phyloP scores from a whole-genome alignment of 345 rosid species.

The Syzygium aqueum region DNA sequence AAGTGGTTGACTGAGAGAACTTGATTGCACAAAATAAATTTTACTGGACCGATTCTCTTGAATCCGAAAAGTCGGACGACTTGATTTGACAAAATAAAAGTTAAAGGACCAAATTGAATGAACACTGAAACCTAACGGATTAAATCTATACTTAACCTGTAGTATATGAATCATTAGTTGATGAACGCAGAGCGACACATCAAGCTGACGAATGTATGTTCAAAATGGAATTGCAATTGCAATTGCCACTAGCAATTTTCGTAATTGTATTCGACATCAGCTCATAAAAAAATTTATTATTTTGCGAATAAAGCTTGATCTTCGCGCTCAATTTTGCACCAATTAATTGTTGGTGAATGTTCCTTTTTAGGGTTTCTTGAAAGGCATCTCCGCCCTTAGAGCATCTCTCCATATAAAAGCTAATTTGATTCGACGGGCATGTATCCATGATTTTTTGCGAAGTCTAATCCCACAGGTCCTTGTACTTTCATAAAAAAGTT shows the following conservation, averaged over 20 bases:
- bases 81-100: background rate
- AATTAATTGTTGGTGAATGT: background rate
- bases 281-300: too few species aligned
- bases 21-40: background rate
- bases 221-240: too few species aligned
- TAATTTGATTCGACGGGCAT: background rate
- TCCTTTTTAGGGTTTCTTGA: background rate
- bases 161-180: background rate
- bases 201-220: too few species aligned
- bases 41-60: rapidly evolving
- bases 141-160: rapidly evolving
- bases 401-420: background rate
- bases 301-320: background rate
- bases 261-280: too few species aligned
- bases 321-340: background rate
- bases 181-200: background rate
- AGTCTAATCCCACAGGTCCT: background rate
- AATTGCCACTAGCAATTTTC: too few species aligned
- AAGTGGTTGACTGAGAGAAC: rapidly evolving
- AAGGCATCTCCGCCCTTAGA: background rate
- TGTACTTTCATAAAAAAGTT: background rate
- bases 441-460: background rate
- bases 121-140: background rate
- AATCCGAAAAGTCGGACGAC: rapidly evolving
- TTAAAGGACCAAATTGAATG: background rate